Base-by-base conservation (phyloP, 768 basidiomycete species). In the Amanita fuliginea region DNA sequence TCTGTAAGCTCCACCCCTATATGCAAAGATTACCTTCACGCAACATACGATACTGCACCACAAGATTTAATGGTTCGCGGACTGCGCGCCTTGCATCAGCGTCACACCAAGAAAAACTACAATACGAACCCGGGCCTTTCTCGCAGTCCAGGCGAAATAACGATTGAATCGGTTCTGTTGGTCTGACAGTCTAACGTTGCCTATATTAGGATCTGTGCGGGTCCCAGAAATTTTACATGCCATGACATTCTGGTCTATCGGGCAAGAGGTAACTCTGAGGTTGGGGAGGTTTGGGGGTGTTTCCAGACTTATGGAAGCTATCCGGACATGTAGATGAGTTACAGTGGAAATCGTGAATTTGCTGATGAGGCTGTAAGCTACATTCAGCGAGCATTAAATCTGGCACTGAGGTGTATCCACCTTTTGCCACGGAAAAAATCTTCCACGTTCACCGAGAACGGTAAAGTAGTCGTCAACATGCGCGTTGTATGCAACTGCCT, bases 401-500 rank as follows among this genome's bases (percentile, higher is more conserved):
- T 24, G 33, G 24, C 28, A 40, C 6, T 32, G 30, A 18, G 14
- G 24, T 3, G 10, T 30, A 48, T 73, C 39, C 33, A 92, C 95
- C 80, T 82, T 49, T 78, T 71, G 22, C 85, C 84, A 18, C 95
- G 80, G 71, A 98, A 97, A 64, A 91, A 94, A 62, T 99, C 96
- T 64, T 97, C 88, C 0, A 98, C 95, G 51, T 94, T 96, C 51
- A 97, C 87, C 2, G 86, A 79, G 39, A 99, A 71, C 0, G 95
- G 94, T 3, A 97, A 70, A 0, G 84, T 74, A 6, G 84, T 80
- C 11, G 75, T 71, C 3, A 94, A 69, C 2, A 72, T 63, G 51
- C 77, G 74, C 10, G 76, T 72, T 26, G 77, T 69, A 34, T 67
- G 70, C 22, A 89, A 62, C 4, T 63, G 74, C 33, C 91, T 75